A percentile compares a stretch with the other conserved stretches of the same genome.
These are phyloP conservation scores for Sechiopsis laciniata DNA, from an alignment of 306 rosid species.

Conservation along the genomic window DNA sequence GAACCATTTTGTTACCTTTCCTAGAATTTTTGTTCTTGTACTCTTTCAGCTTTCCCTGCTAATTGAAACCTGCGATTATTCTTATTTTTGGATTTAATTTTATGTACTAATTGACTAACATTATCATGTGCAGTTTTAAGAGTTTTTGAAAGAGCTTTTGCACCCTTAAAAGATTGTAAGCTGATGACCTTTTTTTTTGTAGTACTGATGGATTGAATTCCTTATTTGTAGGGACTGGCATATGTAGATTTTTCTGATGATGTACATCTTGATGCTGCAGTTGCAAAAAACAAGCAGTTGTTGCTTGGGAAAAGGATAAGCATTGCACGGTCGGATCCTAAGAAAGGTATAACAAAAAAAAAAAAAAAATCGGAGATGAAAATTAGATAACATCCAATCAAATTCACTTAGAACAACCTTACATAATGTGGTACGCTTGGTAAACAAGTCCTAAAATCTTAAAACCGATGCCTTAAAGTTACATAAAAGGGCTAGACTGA, in stretches of 20 bases:
- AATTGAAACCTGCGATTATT: not conserved
- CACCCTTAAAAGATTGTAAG: constrained; percentile 8
- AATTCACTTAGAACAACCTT: not conserved
- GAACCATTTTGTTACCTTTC: not conserved
- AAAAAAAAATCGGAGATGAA: constrained; percentile 22
- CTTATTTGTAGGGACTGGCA: constrained; percentile 67
- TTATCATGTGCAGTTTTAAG: not conserved
- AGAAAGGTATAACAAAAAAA: constrained; percentile 41
- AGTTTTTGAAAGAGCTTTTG: not conserved
- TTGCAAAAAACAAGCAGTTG: constrained; percentile 56
- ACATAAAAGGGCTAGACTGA: no score
- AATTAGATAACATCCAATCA: constrained; percentile 8
- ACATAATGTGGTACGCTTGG: not conserved
- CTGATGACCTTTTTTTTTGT: not conserved
- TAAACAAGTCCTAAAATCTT: not conserved
- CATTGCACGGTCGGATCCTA: constrained; percentile 78
- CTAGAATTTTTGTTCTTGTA: not conserved
- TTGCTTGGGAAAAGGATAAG: constrained; percentile 73
- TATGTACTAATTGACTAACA: not conserved
- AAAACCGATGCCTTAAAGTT: not conserved
- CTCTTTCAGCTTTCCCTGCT: constrained; percentile 1
- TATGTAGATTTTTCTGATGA: constrained; percentile 79
- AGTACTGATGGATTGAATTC: not conserved
- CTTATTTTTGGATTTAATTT: not conserved
- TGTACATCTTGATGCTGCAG: constrained; percentile 68